Conservation (phyloP, 164 flowering plant genomes). For the Berberis vulgaris region DNA sequence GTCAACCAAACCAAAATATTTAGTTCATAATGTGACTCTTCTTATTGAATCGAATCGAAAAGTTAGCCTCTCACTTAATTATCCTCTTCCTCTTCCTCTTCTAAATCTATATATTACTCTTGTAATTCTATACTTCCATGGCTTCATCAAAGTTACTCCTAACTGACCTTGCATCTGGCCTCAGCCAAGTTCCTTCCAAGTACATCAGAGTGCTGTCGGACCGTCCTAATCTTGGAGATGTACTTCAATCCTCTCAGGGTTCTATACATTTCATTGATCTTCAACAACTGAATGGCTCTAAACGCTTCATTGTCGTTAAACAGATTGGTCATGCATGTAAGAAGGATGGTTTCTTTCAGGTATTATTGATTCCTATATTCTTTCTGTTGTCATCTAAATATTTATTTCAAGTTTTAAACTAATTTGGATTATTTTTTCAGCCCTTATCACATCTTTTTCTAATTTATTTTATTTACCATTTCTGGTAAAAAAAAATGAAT, state of each 20-base stretch:
- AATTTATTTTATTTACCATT: neutral
- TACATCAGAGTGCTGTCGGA: constrained; percentile 41
- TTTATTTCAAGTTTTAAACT: neutral
- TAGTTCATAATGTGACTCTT: too few species aligned
- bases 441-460: neutral
- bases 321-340: constrained; percentile 40
- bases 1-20: too few species aligned
- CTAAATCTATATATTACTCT: too few species aligned
- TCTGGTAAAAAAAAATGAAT: neutral
- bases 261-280: neutral
- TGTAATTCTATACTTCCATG: too few species aligned
- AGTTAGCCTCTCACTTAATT: too few species aligned
- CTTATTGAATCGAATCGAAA: too few species aligned
- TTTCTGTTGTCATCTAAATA: neutral
- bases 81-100: too few species aligned
- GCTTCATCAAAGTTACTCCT: too few species aligned
- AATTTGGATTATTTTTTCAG: too few species aligned
- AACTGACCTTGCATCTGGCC: too few species aligned
- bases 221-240: constrained; percentile 31
- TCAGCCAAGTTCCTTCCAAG: constrained; percentile 1
- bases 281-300: neutral
- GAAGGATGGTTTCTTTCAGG: constrained; percentile 50
- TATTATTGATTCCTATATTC: neutral
- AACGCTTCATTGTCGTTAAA: constrained; percentile 10
- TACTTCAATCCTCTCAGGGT: constrained; percentile 3